Conservation (phyloP, 169 alveolate genomes). For the Eimeria praecox region DNA sequence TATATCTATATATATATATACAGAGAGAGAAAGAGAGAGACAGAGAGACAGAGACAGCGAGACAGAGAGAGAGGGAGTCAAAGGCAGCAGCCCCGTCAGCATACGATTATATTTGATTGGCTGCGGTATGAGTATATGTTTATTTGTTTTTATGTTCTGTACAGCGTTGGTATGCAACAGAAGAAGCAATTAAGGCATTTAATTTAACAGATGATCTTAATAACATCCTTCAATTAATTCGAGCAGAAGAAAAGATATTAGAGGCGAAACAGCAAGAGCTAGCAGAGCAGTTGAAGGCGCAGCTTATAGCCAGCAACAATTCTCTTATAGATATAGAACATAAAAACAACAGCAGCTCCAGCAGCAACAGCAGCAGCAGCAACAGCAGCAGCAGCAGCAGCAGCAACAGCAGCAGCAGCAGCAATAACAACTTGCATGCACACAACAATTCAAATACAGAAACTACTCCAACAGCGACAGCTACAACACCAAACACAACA, state of each 20-base stretch:
- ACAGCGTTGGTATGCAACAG: conserved; percentile 79
- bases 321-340: conserved; percentile 9
- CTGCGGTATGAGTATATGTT: too few species aligned
- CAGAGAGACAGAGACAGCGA: too few species aligned
- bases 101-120: too few species aligned
- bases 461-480: conserved; percentile 3
- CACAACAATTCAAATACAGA: neutral
- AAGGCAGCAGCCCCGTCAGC: too few species aligned
- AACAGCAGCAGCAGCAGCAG: too few species aligned
- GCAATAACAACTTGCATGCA: neutral
- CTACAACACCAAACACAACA: neutral
- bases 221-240: neutral
- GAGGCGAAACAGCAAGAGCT: conserved; percentile 54
- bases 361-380: too few species aligned
- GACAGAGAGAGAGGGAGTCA: too few species aligned
- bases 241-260: conserved; percentile 29
- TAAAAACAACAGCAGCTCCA: too few species aligned
- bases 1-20: too few species aligned
- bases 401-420: too few species aligned
- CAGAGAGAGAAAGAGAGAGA: too few species aligned
- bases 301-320: conserved; percentile 18
- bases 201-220: conserved; percentile 59
- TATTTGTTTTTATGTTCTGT: neutral
- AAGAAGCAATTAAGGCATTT: conserved; percentile 68
- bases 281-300: conserved; percentile 68